These are phyloP conservation scores for Colletotrichum neosansevieriae DNA, from an alignment of 2,329 filamentous ascomycete species.

Conservation along the genomic window DNA sequence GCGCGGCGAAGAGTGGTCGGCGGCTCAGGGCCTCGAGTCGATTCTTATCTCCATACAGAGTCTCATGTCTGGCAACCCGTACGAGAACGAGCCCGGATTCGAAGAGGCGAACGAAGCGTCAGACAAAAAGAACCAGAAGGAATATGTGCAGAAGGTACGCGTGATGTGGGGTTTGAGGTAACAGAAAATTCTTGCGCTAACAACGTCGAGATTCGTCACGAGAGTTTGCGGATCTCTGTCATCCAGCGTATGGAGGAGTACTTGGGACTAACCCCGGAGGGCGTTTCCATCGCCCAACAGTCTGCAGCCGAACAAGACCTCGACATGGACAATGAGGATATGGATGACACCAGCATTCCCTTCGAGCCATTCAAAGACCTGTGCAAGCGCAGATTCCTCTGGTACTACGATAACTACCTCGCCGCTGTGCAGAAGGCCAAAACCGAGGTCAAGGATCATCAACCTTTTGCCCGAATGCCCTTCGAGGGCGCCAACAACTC, in stretches of 20 bases:
- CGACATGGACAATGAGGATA: constrained; percentile 62
- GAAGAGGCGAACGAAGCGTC: constrained; percentile 76
- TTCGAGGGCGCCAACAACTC: constrained; percentile 83
- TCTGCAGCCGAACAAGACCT: constrained; percentile 49
- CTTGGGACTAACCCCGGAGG: constrained; percentile 71
- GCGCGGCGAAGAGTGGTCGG: constrained; percentile 93
- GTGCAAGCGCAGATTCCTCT: constrained; percentile 91
- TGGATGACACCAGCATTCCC: constrained; percentile 66
- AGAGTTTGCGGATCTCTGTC: constrained; percentile 87
- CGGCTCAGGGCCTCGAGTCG: constrained; percentile 93
- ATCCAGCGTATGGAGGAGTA: constrained; percentile 87
- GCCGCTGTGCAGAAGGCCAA: constrained; percentile 75
- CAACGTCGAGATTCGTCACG: constrained; percentile 81
- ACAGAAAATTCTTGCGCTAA: constrained; percentile 41
- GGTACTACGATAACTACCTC: constrained; percentile 94
- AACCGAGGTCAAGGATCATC: constrained; percentile 71
- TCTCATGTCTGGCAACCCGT: constrained; percentile 92
- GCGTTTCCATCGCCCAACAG: constrained; percentile 52
- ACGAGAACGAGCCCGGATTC: constrained; percentile 95
- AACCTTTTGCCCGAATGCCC: constrained; percentile 82
- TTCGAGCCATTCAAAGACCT: constrained; percentile 93
- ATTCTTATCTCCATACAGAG: constrained; percentile 96
- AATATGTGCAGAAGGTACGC: constrained; percentile 82
- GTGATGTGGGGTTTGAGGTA: background rate
- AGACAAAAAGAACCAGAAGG: constrained; percentile 79